Base-by-base conservation (phyloP, 1,139 yeast species). In the Torulaspora pretoriensis region DNA sequence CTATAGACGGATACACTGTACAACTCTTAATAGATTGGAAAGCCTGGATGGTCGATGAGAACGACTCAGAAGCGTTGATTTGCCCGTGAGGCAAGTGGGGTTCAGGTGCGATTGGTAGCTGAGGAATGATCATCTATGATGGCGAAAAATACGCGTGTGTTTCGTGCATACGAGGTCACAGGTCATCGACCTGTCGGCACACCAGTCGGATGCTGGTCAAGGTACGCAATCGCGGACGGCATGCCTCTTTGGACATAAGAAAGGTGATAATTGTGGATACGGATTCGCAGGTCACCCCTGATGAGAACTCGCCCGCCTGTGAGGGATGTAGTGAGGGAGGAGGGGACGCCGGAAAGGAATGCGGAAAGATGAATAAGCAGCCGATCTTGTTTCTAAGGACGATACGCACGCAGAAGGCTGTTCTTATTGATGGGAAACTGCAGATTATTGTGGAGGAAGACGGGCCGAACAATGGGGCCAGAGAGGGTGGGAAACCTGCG, bases 111-210 rank as follows among this genome's bases (percentile, higher is more conserved):
- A 35, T 36, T 13, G 34, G 28, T 14, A 9, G 16, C 28, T 17
- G 9, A 36, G 12, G 22, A 30, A 90, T 92, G 97, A 88, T 92
- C 47, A 70, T 88, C 40, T 87, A 85, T 56, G 88, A 86, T 52
- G 87, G 86, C 33, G 83, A 78, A 56, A 87, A 92, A 60, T 86
- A 86, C 63, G 89, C 96, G n/a, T 92, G 96, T 64, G 77, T 81
- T 49, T 83, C 82, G 58, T 92, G 98, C 62, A 88, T 92, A 32
- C 72, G 97, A 35, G 97, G 97, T 16, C 98, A 92, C 63, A 69
- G 98, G 35, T 85, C 96, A 3, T 81, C 94, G 2, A 79, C 83
- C 45, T 92, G 98, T 64, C 78, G 78, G 47, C 98, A 92, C 64
- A 79, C 84, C 38, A 73, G 77, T 41, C 72, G 96, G 40, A 89